phyloP scores from a whole-genome alignment of 192 early-diverging fungal genomes.

The Coemansia sp. region DNA sequence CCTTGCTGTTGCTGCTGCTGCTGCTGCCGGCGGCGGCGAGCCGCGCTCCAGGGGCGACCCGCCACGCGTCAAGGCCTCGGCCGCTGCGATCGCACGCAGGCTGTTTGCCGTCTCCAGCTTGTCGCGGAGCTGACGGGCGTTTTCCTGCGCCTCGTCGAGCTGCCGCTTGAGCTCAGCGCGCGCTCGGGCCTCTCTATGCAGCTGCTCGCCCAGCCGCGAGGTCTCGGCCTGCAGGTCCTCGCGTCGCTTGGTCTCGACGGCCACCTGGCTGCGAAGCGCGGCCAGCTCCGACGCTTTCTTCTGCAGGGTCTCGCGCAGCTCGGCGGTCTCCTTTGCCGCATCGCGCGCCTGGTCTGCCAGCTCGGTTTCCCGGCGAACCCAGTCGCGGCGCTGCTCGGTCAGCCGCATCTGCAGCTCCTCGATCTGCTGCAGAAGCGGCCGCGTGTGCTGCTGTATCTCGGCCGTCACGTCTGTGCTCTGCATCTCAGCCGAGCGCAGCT shows the following conservation, averaged over 20 bases:
- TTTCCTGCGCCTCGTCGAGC: slow-evolving; percentile 36
- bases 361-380: slow-evolving; percentile 32
- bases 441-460: slow-evolving; percentile 45
- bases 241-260: slow-evolving; percentile 15
- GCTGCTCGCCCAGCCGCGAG: slow-evolving; percentile 64
- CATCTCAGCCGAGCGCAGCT: slow-evolving; percentile 33
- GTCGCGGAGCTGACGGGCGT: slow-evolving; percentile 14
- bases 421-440: slow-evolving; percentile 48
- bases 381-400: slow-evolving; percentile 29
- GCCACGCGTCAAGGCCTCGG: not conserved
- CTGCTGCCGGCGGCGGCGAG: not conserved
- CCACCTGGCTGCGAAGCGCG: not conserved
- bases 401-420: slow-evolving; percentile 44
- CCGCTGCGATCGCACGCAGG: slow-evolving; percentile 7
- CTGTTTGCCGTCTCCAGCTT: slow-evolving; percentile 19
- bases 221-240: slow-evolving; percentile 13
- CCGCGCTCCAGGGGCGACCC: slow-evolving; percentile 1
- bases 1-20: not conserved
- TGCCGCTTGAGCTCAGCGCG: slow-evolving; percentile 45
- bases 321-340: slow-evolving; percentile 15
- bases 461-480: slow-evolving; percentile 33
- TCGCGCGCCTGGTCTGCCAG: slow-evolving; percentile 21
- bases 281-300: slow-evolving; percentile 4
- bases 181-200: slow-evolving; percentile 46
- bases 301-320: slow-evolving; percentile 15